Evolutionary conservation across 208 protist species (phyloP).

Genomic region (Blastocrithidia nonstop): DNA sequence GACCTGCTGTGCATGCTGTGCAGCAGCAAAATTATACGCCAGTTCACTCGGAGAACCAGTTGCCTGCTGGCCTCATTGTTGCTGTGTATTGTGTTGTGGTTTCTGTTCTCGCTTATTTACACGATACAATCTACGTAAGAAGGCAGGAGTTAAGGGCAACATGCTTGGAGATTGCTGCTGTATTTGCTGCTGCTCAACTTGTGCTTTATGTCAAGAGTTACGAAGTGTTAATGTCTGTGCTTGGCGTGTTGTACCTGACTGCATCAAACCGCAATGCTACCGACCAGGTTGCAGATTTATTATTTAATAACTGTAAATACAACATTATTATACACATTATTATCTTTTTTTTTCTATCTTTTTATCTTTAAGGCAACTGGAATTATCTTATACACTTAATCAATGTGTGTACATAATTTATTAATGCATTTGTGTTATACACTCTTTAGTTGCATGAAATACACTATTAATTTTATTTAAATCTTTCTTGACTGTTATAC

Average conservation of each 20-base stretch:
- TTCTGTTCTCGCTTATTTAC: constrained; percentile 40
- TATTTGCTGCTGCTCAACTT: constrained; percentile 41
- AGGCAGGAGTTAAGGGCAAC: constrained; percentile 43
- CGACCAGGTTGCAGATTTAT: constrained; percentile 47
- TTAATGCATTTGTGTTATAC: no score
- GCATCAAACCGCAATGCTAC: constrained; percentile 13
- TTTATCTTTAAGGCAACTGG: no score
- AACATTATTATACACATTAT: no score
- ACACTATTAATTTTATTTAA: no score
- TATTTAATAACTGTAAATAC: no score
- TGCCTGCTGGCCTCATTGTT: constrained; percentile 50
- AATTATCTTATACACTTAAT: no score
- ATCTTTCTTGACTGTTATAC: no score
- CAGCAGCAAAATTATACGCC: constrained; percentile 52
- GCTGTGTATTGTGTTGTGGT: constrained; percentile 49
- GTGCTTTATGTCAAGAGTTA: constrained; percentile 63
- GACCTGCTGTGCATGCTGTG: constrained; percentile 24
- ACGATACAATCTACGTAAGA: constrained; percentile 75
- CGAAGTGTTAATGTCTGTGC: constrained; percentile 26
- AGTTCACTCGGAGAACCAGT: constrained; percentile 43
- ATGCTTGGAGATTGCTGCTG: constrained; percentile 68
- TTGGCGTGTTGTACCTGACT: constrained; percentile 50
- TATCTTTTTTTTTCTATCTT: no score
- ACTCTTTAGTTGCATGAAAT: no score
- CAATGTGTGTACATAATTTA: no score